Percentiles rank a stretch among this genome's conserved stretches.
phyloP scores from a whole-genome alignment of 1,284 basidiomycete species.

The Stygiomarasmius scandens region DNA sequence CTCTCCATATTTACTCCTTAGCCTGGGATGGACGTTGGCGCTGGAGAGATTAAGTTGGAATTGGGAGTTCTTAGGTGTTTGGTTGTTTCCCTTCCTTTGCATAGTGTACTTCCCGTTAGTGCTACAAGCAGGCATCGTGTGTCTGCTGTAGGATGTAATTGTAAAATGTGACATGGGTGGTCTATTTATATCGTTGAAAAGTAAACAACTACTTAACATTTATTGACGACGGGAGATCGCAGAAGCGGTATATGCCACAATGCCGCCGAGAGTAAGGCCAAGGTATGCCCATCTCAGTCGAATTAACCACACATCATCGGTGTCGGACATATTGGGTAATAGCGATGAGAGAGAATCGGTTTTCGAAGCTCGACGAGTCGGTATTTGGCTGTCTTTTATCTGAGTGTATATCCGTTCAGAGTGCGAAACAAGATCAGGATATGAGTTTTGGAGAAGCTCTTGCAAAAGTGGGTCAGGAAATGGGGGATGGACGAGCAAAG shows the following conservation, averaged over 20 bases:
- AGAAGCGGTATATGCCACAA: conserved; percentile 31
- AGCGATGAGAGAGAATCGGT: background rate
- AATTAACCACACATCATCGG: conserved; percentile 21
- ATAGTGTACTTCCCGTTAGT: conserved; percentile 71
- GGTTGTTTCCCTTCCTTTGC: conserved; percentile 78
- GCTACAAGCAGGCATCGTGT: conserved; percentile 66
- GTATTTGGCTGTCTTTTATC: conserved; percentile 11
- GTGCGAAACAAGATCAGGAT: conserved; percentile 58
- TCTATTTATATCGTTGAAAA: background rate
- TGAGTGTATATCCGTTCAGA: conserved; percentile 49
- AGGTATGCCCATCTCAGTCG: conserved; percentile 41
- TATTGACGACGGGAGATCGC: conserved; percentile 46
- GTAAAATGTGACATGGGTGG: background rate
- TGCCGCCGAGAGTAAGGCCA: conserved; percentile 36
- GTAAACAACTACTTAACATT: no score
- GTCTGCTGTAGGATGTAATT: conserved; percentile 39
- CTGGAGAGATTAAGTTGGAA: conserved; percentile 56
- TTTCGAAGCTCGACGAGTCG: background rate
- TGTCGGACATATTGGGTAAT: background rate
- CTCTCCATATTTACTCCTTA: conserved; percentile 46
- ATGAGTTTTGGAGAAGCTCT: conserved; percentile 54
- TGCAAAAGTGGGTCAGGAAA: conserved; percentile 64
- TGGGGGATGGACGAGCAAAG: conserved; percentile 58
- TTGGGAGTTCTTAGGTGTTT: conserved; percentile 72
- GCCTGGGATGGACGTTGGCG: conserved; percentile 60